Conservation (phyloP, 352 stramenopile genomes). For the Phytophthora syringae region DNA sequence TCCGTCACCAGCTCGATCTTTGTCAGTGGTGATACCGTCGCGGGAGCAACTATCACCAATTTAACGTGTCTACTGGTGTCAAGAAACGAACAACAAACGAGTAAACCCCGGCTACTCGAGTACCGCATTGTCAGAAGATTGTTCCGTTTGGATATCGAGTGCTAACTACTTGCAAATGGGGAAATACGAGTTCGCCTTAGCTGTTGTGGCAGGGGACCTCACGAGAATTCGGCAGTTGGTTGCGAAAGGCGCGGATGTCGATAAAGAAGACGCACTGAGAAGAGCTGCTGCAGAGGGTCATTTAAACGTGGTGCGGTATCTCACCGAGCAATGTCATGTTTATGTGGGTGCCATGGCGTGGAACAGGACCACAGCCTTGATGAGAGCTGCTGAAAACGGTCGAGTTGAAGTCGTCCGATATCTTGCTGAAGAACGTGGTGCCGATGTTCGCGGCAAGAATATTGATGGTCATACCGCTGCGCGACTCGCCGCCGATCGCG, state of each 20-base stretch:
- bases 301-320: too few species aligned
- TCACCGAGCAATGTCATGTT: not conserved
- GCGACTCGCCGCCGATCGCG: not conserved
- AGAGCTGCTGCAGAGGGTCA: too few species aligned
- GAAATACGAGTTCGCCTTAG: too few species aligned
- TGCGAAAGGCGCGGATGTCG: too few species aligned
- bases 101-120: too few species aligned
- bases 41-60: not conserved
- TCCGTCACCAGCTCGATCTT: slow-evolving; percentile 16
- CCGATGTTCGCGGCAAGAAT: not conserved
- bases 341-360: not conserved
- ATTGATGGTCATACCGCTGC: not conserved
- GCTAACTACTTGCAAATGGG: too few species aligned
- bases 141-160: too few species aligned
- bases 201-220: too few species aligned
- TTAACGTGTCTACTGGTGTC: slow-evolving; percentile 1
- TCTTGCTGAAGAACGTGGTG: not conserved
- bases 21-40: not conserved
- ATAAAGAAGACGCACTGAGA: too few species aligned
- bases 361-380: not conserved
- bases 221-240: too few species aligned
- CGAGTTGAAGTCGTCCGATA: not conserved
- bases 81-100: not conserved
- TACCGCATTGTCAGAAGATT: too few species aligned
- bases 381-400: not conserved